Evolutionary conservation across 2,329 filamentous ascomycete genomes (phyloP), one percentile per base, ranked within the genome.

Genomic region (Penicillium sp.): DNA sequence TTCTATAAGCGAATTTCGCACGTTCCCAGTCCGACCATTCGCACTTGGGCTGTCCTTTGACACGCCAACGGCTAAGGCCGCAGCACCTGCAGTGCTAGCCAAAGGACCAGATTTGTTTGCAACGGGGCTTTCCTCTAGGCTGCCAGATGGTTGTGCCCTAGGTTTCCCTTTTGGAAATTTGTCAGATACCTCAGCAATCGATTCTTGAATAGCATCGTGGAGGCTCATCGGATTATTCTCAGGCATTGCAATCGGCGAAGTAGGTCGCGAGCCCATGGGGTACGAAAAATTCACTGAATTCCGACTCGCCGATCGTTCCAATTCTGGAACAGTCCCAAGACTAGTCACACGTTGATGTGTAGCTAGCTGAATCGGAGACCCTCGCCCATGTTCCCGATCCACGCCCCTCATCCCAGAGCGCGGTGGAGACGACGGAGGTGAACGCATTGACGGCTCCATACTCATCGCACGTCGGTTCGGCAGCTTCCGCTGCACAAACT

Each of bases 241-340:
- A 13, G 49, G 19, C 2, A 61, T 49, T 2, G 63, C 53, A 17
- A 66, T 67, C 6, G 78, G 78, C 17, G 78, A 79, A 39, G 70
- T 77, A 5, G 77, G 71, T 23, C 76, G 71, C 15, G 73, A 68
- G 53, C 70, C 72, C 63, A 74, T 75, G 3, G 78, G 78, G 49
- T 79, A 78, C 1, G 79, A 81, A 57, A 81, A 81, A 65, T 81
- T 81, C 58, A 81, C 70, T 4, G 79, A 81, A 33, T 72, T 75
- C 44, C 77, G 68, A 61, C 76, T 81, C 43, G 64, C 66, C 6
- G 73, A 65, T 36, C 76, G 70, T 54, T 78, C 76, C 27, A 73
- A 51, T 47, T 77, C 75, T 1, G 70, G 68, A 10, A 75, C 70
- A 3, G 64, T 71, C 25, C 63, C 68, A 51, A 71, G 58, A 31